Base-by-base conservation (phyloP, 148 eudicot species). In the Vaccinium vitisidaea region DNA sequence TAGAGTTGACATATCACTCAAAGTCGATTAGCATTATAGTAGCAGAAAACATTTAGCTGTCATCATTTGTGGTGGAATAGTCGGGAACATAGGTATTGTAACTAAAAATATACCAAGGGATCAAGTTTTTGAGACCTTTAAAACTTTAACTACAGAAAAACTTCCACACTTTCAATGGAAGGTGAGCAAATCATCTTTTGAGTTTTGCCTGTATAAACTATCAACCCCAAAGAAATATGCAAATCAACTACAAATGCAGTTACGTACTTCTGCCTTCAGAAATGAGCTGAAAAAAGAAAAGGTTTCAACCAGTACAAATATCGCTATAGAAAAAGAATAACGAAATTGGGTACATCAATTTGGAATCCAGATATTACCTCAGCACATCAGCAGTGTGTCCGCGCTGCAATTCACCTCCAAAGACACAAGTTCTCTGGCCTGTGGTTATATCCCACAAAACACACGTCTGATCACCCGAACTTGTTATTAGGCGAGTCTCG, bases 21-120 rank as follows among this genome's bases (percentile, higher is more conserved):
- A 54, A 32, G 81, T 6, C 3, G 67, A 15, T 16, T 18, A 32
- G 25, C 46, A 79, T 27, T 1, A 30, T 27, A 27, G 25, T 27
- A 13, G 56, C 46, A 79, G 25, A 79, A 92, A 48, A 79, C 8
- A 56, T 10, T 21, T 0, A 27, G 9, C 2, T 14, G 43, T 12
- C 18, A n/a, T 32, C 32, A 76, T n/a, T 59, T 48, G 73, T 53
- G n/a, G 81, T 25, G 59, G 55, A 77, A 70, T 76, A 97, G 75
- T 43, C 25, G 61, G 49, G 55, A 76, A 61, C 75, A 76, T 50
- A 27, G 6, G 32, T 54, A 43, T 19, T 27, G 54, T 46, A 46
- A 25, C 36, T 23, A 15, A 19, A 36, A 12, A 27, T 79, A 30
- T 8, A 25, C 36, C 8, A 55, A 55, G 48, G 19, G 39, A 54